Conservation (phyloP, 352 stramenopile species). For the Phytophthora constricta region DNA sequence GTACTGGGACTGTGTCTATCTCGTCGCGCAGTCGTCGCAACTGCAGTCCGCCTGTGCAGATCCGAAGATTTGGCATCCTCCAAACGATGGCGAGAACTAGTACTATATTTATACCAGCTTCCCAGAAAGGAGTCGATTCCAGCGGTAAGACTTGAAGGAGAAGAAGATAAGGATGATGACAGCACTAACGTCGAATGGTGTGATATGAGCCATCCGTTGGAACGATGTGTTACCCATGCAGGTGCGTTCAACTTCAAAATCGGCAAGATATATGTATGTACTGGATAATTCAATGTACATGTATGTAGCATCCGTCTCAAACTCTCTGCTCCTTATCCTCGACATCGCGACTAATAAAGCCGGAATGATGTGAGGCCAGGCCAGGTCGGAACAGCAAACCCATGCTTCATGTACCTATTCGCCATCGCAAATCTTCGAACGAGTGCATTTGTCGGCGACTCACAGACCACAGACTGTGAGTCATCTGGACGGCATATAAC, state of each 20-base stretch:
- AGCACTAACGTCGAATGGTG: not conserved
- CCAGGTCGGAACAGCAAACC: constrained; percentile 9
- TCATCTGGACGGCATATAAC: too few species aligned
- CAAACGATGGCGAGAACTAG: constrained; percentile 5
- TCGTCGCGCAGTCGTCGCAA: too few species aligned
- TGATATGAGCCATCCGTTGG: too few species aligned
- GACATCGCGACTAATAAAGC: not conserved
- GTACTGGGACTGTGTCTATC: too few species aligned
- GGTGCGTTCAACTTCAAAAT: too few species aligned
- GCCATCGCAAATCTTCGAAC: constrained; percentile 31
- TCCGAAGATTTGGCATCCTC: constrained; percentile 17
- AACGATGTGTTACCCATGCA: too few species aligned
- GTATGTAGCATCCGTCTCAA: too few species aligned
- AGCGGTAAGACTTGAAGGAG: constrained; percentile 4
- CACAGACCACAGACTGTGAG: not conserved
- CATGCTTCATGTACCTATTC: constrained; percentile 12
- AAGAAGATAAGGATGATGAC: not conserved
- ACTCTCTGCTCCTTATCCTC: not conserved
- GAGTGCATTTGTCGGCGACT: too few species aligned
- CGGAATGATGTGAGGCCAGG: not conserved
- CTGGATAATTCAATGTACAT: too few species aligned
- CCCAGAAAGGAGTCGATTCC: constrained; percentile 7
- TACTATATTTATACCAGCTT: not conserved
- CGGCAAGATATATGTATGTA: too few species aligned
- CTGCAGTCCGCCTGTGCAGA: constrained; percentile 19